A percentile compares a stretch with the other conserved stretches of the same genome.
Evolutionary conservation across 1,284 basidiomycete species (phyloP).

Genomic region (Cutaneotrichosporon arboriforme): DNA sequence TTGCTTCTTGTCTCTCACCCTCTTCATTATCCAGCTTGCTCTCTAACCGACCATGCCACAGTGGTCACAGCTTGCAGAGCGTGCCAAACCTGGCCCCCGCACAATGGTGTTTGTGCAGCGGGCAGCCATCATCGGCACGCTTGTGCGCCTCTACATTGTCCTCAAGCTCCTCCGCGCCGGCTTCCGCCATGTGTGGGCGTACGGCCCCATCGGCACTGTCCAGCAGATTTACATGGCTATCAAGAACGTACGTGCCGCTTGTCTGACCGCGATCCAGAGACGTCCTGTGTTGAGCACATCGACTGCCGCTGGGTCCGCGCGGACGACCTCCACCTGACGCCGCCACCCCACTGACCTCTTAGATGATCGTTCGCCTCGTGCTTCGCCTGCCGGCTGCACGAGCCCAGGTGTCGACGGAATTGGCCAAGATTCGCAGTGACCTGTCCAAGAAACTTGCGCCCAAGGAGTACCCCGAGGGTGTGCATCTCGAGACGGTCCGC

Average conservation of each 20-base stretch:
- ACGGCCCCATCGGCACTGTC: conserved; percentile 53
- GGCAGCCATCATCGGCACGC: conserved; percentile 8
- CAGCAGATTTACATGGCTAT: conserved; percentile 25
- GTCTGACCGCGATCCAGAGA: not conserved
- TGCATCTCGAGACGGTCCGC: conserved; percentile 52
- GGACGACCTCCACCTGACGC: not conserved
- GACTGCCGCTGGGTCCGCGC: not conserved
- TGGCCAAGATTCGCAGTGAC: conserved; percentile 61
- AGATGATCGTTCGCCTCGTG: conserved; percentile 60
- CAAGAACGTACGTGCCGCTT: conserved; percentile 26
- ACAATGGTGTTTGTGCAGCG: conserved; percentile 10
- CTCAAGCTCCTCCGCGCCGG: conserved; percentile 22
- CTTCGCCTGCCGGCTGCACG: conserved; percentile 65
- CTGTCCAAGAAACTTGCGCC: conserved; percentile 62
- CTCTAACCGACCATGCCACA: conserved; percentile 8
- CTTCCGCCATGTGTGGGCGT: conserved; percentile 65
- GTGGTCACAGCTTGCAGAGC: conserved; percentile 13
- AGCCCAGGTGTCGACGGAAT: conserved; percentile 62
- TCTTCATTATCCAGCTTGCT: not conserved
- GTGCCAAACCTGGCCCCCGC: conserved; percentile 10
- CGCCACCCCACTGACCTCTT: not conserved
- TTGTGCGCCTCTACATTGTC: conserved; percentile 14
- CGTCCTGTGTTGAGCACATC: not conserved
- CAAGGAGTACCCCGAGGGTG: conserved; percentile 53
- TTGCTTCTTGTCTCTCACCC: not conserved